Percentiles rank a stretch among this genome's conserved stretches.
These are phyloP conservation scores for Aspergillus texensis DNA, from an alignment of 2,329 filamentous ascomycete species.

Conservation along the genomic window DNA sequence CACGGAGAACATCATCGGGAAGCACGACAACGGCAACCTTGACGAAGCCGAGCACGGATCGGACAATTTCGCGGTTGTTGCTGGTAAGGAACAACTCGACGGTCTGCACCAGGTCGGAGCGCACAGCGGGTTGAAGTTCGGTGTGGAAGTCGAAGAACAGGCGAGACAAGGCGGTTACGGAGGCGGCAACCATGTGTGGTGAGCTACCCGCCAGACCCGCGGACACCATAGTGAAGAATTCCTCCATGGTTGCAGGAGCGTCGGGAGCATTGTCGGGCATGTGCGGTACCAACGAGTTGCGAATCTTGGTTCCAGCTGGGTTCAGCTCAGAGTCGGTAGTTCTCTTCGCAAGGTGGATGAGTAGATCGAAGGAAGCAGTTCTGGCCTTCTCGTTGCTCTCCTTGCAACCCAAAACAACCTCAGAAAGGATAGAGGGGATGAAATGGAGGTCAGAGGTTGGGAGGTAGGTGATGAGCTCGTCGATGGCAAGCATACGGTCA, in stretches of 20 bases:
- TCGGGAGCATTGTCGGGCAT: constrained; percentile 81
- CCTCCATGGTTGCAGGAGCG: constrained; percentile 81
- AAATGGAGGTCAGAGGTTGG: constrained; percentile 83
- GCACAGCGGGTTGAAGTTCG: constrained; percentile 67
- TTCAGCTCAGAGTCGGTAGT: constrained; percentile 67
- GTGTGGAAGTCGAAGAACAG: constrained; percentile 88
- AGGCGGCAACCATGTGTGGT: constrained; percentile 95
- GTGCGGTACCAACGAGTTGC: constrained; percentile 82
- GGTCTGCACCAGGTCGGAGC: constrained; percentile 85
- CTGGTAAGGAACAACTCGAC: constrained; percentile 96
- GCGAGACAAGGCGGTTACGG: constrained; percentile 92
- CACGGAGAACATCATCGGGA: constrained; percentile 75
- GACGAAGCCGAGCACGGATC: constrained; percentile 91
- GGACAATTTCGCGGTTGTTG: constrained; percentile 95
- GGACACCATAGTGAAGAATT: constrained; percentile 98
- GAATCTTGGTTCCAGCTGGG: constrained; percentile 68
- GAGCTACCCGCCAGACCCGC: constrained; percentile 90
- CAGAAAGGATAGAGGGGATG: constrained; percentile 85
- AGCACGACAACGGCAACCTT: constrained; percentile 92
- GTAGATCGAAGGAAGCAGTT: constrained; percentile 83
- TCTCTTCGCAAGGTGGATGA: constrained; percentile 84
- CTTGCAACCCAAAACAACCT: constrained; percentile 95
- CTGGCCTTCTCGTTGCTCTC: constrained; percentile 96
- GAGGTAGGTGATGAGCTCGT: constrained; percentile 77
- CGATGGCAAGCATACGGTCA: constrained; percentile 81